Evolutionary conservation across 2,329 filamentous ascomycete species (phyloP).

Genomic region (Fusarium piperis): DNA sequence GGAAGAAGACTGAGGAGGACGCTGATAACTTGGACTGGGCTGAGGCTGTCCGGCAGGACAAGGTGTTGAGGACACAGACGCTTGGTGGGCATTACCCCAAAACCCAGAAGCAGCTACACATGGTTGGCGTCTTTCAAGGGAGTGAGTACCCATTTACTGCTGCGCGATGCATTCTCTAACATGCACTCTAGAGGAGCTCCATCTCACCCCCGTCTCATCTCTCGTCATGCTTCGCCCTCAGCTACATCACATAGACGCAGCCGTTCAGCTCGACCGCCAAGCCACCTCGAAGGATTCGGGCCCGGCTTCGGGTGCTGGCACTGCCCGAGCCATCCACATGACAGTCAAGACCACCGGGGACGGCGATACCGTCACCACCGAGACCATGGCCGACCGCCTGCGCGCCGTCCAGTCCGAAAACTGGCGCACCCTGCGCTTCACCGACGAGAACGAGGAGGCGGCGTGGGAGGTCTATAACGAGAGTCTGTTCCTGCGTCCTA

Average conservation of each 20-base stretch:
- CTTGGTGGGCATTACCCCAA: slow-evolving; percentile 83
- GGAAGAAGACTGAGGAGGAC: slow-evolving; percentile 54
- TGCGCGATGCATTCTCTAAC: slow-evolving; percentile 24
- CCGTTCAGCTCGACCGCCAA: slow-evolving; percentile 73
- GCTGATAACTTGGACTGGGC: slow-evolving; percentile 69
- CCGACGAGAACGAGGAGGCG: slow-evolving; percentile 80
- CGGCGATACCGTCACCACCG: slow-evolving; percentile 70
- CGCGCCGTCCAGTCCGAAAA: slow-evolving; percentile 81
- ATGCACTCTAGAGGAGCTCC: slow-evolving; percentile 72
- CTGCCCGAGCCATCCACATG: slow-evolving; percentile 84
- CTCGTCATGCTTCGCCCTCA: slow-evolving; percentile 91
- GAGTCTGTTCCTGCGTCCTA: slow-evolving; percentile 63
- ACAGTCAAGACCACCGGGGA: slow-evolving; percentile 82
- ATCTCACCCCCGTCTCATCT: slow-evolving; percentile 84
- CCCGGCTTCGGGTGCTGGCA: slow-evolving; percentile 50
- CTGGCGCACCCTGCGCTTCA: slow-evolving; percentile 83
- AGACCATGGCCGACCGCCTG: slow-evolving; percentile 80
- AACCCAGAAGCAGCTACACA: slow-evolving; percentile 80
- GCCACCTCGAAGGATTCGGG: slow-evolving; percentile 50
- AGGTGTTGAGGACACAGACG: slow-evolving; percentile 82
- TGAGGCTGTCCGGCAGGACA: slow-evolving; percentile 73
- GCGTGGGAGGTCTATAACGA: slow-evolving; percentile 82
- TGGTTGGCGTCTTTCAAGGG: slow-evolving; percentile 90
- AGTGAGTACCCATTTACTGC: slow-evolving; percentile 61
- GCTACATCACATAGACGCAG: slow-evolving; percentile 90